phyloP scores from a whole-genome alignment of 768 basidiomycete genomes.

The Podaxis mareebaensis region DNA sequence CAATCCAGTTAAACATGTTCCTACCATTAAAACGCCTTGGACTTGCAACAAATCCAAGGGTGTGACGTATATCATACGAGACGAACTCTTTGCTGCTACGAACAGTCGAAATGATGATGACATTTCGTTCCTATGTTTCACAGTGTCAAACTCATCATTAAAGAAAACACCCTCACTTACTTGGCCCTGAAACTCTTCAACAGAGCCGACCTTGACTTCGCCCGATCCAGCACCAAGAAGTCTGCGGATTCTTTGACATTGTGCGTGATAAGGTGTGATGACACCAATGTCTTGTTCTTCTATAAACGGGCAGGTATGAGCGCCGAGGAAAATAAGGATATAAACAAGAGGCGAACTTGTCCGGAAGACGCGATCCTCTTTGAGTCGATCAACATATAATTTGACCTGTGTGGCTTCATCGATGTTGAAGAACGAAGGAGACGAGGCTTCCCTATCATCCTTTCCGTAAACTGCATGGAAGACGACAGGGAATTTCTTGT shows the following conservation, averaged over 20 bases:
- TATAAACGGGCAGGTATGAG: constrained; percentile 23
- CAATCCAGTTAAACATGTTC: constrained; percentile 15
- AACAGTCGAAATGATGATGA: constrained; percentile 61
- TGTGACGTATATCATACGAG: constrained; percentile 53
- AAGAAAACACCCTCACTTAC: constrained; percentile 26
- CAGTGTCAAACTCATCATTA: not conserved
- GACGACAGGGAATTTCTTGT: constrained; percentile 55
- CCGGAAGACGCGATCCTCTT: constrained; percentile 33
- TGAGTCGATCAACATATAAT: constrained; percentile 43
- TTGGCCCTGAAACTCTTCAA: constrained; percentile 47
- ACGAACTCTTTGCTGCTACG: constrained; percentile 55
- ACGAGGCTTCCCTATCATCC: constrained; percentile 65
- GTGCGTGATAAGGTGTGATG: constrained; percentile 34
- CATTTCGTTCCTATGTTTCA: constrained; percentile 46
- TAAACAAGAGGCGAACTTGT: constrained; percentile 39
- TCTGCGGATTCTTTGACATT: not conserved
- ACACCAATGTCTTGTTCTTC: constrained; percentile 57
- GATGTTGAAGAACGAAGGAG: constrained; percentile 74
- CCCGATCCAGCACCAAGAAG: not conserved
- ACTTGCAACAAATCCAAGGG: constrained; percentile 59
- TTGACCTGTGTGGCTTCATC: constrained; percentile 58
- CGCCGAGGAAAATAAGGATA: not conserved
- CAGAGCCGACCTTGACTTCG: not conserved
- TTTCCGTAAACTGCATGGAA: constrained; percentile 63
- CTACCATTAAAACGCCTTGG: constrained; percentile 63